phyloP scores from a whole-genome alignment of 768 basidiomycete genomes.

The Lactarius sp. region DNA sequence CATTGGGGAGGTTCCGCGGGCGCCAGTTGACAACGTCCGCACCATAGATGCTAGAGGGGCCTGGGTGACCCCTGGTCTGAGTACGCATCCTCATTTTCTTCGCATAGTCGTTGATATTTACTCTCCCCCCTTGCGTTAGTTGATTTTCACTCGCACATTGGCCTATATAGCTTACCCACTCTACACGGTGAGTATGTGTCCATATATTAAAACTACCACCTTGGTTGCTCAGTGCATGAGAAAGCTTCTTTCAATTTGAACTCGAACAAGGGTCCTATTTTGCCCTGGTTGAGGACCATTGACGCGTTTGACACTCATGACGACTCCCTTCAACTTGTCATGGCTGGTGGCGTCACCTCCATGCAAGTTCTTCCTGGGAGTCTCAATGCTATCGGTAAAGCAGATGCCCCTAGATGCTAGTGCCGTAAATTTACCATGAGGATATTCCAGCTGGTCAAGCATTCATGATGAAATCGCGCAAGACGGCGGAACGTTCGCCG shows the following conservation, averaged over 20 bases:
- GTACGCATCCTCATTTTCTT: constrained; percentile 34
- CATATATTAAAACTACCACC: not conserved
- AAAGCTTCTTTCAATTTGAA: constrained; percentile 54
- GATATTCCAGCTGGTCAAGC: constrained; percentile 69
- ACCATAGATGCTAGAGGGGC: constrained; percentile 54
- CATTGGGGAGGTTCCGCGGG: constrained; percentile 44
- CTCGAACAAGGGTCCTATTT: constrained; percentile 59
- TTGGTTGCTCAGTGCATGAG: not conserved
- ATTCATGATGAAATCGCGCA: constrained; percentile 79
- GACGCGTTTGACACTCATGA: constrained; percentile 89
- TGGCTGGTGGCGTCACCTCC: constrained; percentile 87
- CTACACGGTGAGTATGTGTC: constrained; percentile 38
- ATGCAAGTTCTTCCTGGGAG: constrained; percentile 77
- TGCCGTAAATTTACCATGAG: constrained; percentile 19
- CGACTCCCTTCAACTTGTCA: constrained; percentile 62
- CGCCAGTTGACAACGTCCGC: constrained; percentile 38
- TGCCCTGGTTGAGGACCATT: constrained; percentile 75
- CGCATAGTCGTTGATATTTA: constrained; percentile 18
- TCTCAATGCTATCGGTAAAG: constrained; percentile 64
- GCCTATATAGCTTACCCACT: constrained; percentile 57
- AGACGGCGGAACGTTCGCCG: constrained; percentile 68
- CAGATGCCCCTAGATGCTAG: not conserved
- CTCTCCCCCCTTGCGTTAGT: constrained; percentile 25
- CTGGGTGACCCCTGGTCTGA: constrained; percentile 63
- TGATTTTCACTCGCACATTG: constrained; percentile 64